Percentiles rank a stretch among this genome's conserved stretches.
phyloP scores from a whole-genome alignment of 495 filamentous ascomycete species.

The Penicillium coffeae region DNA sequence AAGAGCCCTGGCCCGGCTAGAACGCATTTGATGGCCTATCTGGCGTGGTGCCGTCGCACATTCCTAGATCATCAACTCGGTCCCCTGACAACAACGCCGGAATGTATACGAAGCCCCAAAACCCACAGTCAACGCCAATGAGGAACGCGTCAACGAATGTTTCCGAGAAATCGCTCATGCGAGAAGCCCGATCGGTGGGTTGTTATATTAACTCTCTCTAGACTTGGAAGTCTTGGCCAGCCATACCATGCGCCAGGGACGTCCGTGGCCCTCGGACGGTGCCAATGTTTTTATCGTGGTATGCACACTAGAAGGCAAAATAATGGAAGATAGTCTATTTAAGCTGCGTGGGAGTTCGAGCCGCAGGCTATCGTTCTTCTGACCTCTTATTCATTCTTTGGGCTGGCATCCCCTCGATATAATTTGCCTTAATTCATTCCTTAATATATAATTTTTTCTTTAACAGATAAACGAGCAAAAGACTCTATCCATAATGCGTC shows the following conservation, averaged over 20 bases:
- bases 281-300: conserved; percentile 16
- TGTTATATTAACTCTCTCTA: neutral
- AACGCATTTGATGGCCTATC: neutral
- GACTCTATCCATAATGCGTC: conserved; percentile 22
- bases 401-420: conserved; percentile 9
- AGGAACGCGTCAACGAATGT: neutral
- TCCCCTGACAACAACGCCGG: conserved; percentile 24
- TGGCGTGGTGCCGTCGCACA: conserved; percentile 6
- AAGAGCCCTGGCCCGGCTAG: neutral
- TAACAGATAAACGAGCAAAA: conserved; percentile 2
- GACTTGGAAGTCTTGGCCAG: neutral
- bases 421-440: neutral
- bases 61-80: conserved; percentile 13
- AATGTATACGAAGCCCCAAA: conserved; percentile 15
- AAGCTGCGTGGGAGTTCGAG: conserved; percentile 4
- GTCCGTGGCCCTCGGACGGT: conserved; percentile 7
- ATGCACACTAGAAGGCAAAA: conserved; percentile 15
- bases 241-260: conserved; percentile 12
- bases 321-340: conserved; percentile 18
- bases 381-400: conserved; percentile 7
- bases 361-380: neutral
- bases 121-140: conserved; percentile 11
- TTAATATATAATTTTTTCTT: conserved; percentile 5
- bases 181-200: neutral
- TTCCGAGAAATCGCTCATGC: neutral